phyloP scores from a whole-genome alignment of 2,329 filamentous ascomycete species.

The Aspergillus pseudoglaucus region DNA sequence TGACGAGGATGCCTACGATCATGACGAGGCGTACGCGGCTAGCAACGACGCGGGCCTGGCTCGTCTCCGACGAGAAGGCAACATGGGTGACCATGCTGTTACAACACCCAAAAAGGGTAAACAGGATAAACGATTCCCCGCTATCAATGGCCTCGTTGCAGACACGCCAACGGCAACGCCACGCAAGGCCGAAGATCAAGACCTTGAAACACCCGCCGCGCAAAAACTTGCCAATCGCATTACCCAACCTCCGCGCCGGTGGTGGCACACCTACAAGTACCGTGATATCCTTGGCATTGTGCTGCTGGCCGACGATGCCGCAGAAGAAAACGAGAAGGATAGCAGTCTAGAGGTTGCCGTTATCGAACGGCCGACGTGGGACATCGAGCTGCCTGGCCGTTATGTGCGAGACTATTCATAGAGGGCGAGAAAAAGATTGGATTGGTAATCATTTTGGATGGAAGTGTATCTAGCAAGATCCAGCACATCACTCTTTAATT shows the following conservation, averaged over 20 bases:
- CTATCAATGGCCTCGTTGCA: slow-evolving; percentile 11
- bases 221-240: slow-evolving; percentile 21
- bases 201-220: slow-evolving; percentile 4
- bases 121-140: slow-evolving; percentile 7
- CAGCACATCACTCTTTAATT: too few species aligned
- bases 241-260: slow-evolving; percentile 24
- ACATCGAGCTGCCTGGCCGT: slow-evolving; percentile 67
- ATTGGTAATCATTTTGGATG: too few species aligned
- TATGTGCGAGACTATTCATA: slow-evolving; percentile 52
- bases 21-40: slow-evolving; percentile 25
- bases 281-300: slow-evolving; percentile 78
- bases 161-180: slow-evolving; percentile 10
- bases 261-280: slow-evolving; percentile 89
- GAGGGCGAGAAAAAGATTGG: too few species aligned
- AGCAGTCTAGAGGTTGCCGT: slow-evolving; percentile 65
- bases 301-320: slow-evolving; percentile 37
- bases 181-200: background rate
- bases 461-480: too few species aligned
- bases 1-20: slow-evolving; percentile 28
- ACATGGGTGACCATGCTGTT: slow-evolving; percentile 10
- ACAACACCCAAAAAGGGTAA: slow-evolving; percentile 15
- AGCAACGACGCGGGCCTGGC: slow-evolving; percentile 27
- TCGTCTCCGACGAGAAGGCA: slow-evolving; percentile 20
- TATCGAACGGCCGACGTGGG: slow-evolving; percentile 79
- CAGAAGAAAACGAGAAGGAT: slow-evolving; percentile 22